phyloP scores from a whole-genome alignment of 2,329 filamentous ascomycete species.

The Pseudogymnoascus sp. region DNA sequence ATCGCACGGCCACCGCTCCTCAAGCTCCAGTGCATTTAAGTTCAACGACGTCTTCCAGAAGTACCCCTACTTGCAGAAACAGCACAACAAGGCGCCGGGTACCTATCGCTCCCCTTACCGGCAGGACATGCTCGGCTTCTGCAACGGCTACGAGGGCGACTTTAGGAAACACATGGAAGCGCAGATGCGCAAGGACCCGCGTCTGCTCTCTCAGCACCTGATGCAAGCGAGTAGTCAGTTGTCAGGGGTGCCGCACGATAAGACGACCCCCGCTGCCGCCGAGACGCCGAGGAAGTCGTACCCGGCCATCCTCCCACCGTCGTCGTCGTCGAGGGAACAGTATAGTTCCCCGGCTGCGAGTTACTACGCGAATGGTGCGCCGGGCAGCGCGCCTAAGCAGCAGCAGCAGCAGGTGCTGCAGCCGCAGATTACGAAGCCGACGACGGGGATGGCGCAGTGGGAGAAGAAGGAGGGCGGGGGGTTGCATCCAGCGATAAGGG shows the following conservation, averaged over 20 bases:
- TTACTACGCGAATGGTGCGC: conserved; percentile 10
- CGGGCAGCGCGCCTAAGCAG: conserved; percentile 11
- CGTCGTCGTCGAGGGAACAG: conserved; percentile 2
- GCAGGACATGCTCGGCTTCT: conserved; percentile 45
- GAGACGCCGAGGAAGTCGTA: conserved; percentile 14
- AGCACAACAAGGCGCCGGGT: conserved; percentile 50
- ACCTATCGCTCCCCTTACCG: conserved; percentile 55
- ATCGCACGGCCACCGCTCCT: background rate
- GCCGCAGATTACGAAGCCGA: conserved; percentile 8
- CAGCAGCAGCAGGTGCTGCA: conserved; percentile 11
- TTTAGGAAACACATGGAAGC: conserved; percentile 20
- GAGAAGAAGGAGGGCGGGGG: conserved; percentile 21
- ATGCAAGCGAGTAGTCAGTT: background rate
- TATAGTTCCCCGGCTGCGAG: conserved; percentile 11
- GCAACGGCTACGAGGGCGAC: conserved; percentile 50
- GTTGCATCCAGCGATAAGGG: conserved; percentile 34
- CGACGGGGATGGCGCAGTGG: conserved; percentile 14
- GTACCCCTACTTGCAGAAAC: conserved; percentile 48
- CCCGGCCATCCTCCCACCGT: conserved; percentile 11
- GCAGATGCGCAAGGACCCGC: conserved; percentile 15
- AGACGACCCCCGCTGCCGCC: background rate
- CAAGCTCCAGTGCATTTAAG: background rate
- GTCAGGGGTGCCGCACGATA: background rate
- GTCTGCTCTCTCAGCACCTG: background rate
- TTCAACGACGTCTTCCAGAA: conserved; percentile 10